phyloP scores from a whole-genome alignment of 2,329 filamentous ascomycete species.

The Raffaelea ambrosiae region DNA sequence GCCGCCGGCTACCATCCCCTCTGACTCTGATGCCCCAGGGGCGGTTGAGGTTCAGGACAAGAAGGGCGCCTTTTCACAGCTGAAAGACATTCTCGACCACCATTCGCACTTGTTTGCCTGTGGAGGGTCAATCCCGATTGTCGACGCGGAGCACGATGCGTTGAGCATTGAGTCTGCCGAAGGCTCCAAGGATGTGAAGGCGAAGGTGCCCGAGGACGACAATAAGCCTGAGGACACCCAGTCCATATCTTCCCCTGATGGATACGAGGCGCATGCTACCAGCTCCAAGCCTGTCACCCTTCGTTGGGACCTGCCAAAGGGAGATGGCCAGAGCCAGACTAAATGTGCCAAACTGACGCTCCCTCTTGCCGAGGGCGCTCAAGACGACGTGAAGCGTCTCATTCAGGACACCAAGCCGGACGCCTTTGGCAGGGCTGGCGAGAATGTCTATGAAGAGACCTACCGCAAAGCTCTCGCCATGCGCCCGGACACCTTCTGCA shows the following conservation, averaged over 20 bases:
- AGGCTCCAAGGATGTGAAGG: neutral
- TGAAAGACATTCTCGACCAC: neutral
- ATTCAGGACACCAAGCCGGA: neutral
- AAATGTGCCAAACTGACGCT: neutral
- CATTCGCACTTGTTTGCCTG: neutral
- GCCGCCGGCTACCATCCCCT: too few species aligned
- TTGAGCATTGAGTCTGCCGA: neutral
- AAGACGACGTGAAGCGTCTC: neutral
- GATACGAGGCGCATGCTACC: too few species aligned
- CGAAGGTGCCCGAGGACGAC: neutral
- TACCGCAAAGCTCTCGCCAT: slow-evolving; percentile 46
- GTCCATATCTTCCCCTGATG: too few species aligned
- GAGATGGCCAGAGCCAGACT: neutral
- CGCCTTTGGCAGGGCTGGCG: slow-evolving; percentile 22
- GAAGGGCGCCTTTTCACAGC: too few species aligned
- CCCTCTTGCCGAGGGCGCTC: neutral
- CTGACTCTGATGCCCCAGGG: too few species aligned
- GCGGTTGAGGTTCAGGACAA: too few species aligned
- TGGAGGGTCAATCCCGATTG: neutral
- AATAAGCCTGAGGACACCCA: neutral
- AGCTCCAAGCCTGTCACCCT: neutral
- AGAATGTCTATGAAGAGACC: slow-evolving; percentile 29
- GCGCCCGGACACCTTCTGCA: slow-evolving; percentile 35
- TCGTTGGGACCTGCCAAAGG: neutral
- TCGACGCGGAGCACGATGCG: neutral